These are phyloP conservation scores for Colletotrichum tanaceti DNA, from an alignment of 2,329 filamentous ascomycete genomes.

Conservation along the genomic window DNA sequence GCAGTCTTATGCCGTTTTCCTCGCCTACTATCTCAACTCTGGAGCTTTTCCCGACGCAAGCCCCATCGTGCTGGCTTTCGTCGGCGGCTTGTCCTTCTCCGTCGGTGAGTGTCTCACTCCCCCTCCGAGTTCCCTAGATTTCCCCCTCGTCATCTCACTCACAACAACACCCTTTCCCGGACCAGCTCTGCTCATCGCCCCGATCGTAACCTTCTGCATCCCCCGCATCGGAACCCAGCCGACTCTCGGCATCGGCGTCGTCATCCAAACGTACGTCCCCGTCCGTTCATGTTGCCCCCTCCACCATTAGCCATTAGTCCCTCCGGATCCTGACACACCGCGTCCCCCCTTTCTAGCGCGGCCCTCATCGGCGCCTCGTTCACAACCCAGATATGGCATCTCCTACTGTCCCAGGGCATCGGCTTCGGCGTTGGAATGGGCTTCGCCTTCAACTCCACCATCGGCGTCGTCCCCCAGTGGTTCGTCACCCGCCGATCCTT, in stretches of 20 bases:
- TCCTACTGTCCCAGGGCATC: constrained; percentile 80
- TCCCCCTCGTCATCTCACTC: constrained; percentile 39
- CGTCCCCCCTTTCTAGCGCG: constrained; percentile 42
- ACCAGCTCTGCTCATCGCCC: constrained; percentile 74
- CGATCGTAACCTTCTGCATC: constrained; percentile 71
- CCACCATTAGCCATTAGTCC: too few relatives aligned
- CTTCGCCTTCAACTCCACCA: constrained; percentile 77
- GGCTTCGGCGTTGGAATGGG: constrained; percentile 84
- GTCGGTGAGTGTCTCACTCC: constrained; percentile 50
- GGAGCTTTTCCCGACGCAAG: constrained; percentile 72
- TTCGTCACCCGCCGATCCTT: constrained; percentile 75
- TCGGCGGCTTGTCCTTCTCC: constrained; percentile 77
- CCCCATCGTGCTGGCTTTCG: constrained; percentile 77
- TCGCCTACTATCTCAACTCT: constrained; percentile 67
- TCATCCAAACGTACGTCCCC: constrained; percentile 64
- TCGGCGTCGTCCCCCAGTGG: constrained; percentile 79
- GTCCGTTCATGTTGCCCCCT: too few relatives aligned
- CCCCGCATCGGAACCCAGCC: constrained; percentile 71
- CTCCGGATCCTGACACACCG: background rate
- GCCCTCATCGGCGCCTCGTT: constrained; percentile 79
- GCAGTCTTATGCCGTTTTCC: constrained; percentile 67
- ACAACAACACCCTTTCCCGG: constrained; percentile 48
- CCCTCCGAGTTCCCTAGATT: background rate
- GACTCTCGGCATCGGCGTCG: constrained; percentile 72
- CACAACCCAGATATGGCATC: constrained; percentile 75